These are phyloP conservation scores for Oropetium thomaeum DNA, from an alignment of 176 grass and related monocot genomes.

Conservation along the genomic window DNA sequence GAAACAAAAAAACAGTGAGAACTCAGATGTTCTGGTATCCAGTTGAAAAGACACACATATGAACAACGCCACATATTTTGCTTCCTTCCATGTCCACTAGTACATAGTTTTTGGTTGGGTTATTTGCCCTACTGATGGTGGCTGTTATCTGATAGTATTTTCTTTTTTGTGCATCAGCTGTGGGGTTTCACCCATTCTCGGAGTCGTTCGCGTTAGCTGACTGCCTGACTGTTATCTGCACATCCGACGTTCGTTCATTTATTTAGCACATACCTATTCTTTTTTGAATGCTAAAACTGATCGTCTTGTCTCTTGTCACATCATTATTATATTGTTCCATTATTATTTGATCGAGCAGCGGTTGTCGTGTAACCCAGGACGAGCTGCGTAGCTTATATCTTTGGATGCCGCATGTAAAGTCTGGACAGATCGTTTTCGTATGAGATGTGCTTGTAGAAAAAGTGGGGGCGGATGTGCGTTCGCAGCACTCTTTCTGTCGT, in stretches of 20 bases:
- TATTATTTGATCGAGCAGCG: too few relatives aligned
- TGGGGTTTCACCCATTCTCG: conserved; percentile 33
- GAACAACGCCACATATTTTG: background rate
- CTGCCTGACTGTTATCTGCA: too few relatives aligned
- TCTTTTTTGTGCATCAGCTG: conserved; percentile 22
- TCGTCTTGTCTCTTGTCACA: too few relatives aligned
- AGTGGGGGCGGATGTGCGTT: too few relatives aligned
- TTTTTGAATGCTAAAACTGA: too few relatives aligned
- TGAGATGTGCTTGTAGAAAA: too few relatives aligned
- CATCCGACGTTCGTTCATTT: background rate
- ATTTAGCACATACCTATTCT: background rate
- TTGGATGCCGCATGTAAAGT: too few relatives aligned
- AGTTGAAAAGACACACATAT: background rate
- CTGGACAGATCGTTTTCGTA: too few relatives aligned
- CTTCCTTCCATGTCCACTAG: background rate
- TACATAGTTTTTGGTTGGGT: background rate
- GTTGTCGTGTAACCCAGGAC: too few relatives aligned
- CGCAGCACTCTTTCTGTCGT: too few relatives aligned
- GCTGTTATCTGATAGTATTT: background rate
- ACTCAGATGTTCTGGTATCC: background rate
- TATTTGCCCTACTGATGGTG: background rate
- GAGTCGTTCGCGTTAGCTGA: background rate
- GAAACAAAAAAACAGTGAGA: background rate
- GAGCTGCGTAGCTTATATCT: too few relatives aligned
- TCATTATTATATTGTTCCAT: too few relatives aligned